Base-by-base conservation (phyloP, 345 rosid species). In the Lumnitzera littorea region DNA sequence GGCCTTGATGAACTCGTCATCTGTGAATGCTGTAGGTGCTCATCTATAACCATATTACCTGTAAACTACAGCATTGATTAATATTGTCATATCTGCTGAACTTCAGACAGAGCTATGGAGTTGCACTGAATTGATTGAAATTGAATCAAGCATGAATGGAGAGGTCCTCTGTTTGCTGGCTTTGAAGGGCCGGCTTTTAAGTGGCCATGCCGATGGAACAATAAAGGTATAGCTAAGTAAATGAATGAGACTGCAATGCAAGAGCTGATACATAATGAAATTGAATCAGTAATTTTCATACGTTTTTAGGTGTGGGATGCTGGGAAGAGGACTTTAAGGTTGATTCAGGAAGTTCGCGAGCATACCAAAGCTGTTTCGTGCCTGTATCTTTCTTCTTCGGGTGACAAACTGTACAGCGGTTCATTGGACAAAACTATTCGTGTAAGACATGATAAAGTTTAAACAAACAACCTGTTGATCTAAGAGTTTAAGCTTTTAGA, bases 161-260 rank as follows among this genome's bases (percentile, higher is more conserved):
- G 86, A 83, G 63, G 75, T 82, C 50, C 62, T 83, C 62, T 81
- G 79, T 56, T 71, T 83, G 72, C 66, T 70, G 53, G 71, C 77
- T 60, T 47, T 77, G 3, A 81, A 77, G 63, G 78, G 79, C 57
- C 68, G 78, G 16, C 53, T 86, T 53, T 15, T 85, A 23, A 81
- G 86, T 77, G 67, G 91, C 63, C 88, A 86, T 69, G 79, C 88
- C 2, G 91, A 83, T 58, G 91, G 91, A 62, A 81, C 88, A 27
- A 77, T 86, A 60, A 86, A 86, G 91, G 91, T 78, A 8, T 49
- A 58, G 31, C 16, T 51, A 51, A 2, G 43, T 36, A 48, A 20
- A 56, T 29, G 16, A 31, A 31, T 36, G 43, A 1, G 7, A 46
- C 48, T 51, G 13, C 46, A 36, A 20, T 1, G 27, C 17, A 5